Conservation (phyloP, 2,329 filamentous ascomycete genomes). For the Apiospora hydei region DNA sequence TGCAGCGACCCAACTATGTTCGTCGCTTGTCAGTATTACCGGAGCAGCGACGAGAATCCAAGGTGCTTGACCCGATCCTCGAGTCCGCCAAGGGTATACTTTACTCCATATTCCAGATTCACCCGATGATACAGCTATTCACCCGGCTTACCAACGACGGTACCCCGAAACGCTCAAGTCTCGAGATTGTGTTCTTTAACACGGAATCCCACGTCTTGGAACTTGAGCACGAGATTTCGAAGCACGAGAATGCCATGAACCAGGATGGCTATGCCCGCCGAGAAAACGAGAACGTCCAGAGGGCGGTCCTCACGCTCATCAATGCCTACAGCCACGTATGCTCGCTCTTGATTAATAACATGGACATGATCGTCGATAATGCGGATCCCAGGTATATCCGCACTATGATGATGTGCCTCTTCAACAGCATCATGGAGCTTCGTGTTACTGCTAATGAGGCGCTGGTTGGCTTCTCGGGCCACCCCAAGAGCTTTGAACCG, state of each 20-base stretch:
- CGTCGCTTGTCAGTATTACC: constrained; percentile 69
- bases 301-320: constrained; percentile 69
- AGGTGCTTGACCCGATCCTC: constrained; percentile 65
- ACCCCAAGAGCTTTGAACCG: constrained; percentile 26
- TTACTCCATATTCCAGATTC: constrained; percentile 72
- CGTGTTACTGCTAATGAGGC: constrained; percentile 56
- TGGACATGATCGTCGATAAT: constrained; percentile 70
- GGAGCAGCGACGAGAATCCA: constrained; percentile 68
- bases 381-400: constrained; percentile 72
- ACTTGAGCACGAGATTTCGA: constrained; percentile 69
- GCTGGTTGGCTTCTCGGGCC: constrained; percentile 32
- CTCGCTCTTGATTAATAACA: constrained; percentile 65
- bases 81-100: constrained; percentile 72
- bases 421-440: constrained; percentile 73
- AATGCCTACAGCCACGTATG: constrained; percentile 72
- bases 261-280: constrained; percentile 56
- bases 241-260: constrained; percentile 60
- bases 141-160: constrained; percentile 68
- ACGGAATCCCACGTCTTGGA: constrained; percentile 72
- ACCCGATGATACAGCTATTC: constrained; percentile 71
- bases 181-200: constrained; percentile 73
- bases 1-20: constrained; percentile 68
- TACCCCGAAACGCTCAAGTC: constrained; percentile 66
- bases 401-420: constrained; percentile 67
- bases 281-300: constrained; percentile 69